Base-by-base conservation (phyloP, 306 rosid genomes). In the Senna siamea region DNA sequence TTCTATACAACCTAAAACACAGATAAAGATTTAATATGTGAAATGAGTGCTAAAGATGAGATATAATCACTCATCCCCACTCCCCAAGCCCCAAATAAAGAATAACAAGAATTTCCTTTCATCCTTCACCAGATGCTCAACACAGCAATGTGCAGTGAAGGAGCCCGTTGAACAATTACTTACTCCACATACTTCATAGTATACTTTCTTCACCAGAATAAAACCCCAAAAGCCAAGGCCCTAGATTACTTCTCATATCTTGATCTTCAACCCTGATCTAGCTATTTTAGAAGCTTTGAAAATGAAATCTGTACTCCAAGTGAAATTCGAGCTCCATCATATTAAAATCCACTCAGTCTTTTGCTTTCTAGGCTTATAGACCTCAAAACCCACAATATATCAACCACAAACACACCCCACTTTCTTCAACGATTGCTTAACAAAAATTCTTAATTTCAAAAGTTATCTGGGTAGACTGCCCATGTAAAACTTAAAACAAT, bases 401-500 rank as follows among this genome's bases (percentile, higher is more conserved):
- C 50, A 44, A 44, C 13, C 14, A 65, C 30, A 15, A 18, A 18
- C 41, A 35, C 37, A 60, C 40, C 57, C 34, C 70, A 26, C 41
- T 61, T 9, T 61, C 15, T 28, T 30, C n/a, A n/a, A n/a, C 44
- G 17, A 59, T 26, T 26, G 58, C 48, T 23, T 61, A 61, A 40
- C 67, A 47, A 34, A 57, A 20, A 53, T 13, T 59, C 35, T 13
- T 20, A 18, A 69, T 77, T 48, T 59, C 23, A 69, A 41, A 37
- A 62, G 62, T 62, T 47, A 17, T 69, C 50, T 50, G 51, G 56
- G 37, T 40, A 54, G 57, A 53, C 9, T 6, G 26, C 32, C n/a
- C 26, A 23, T 47, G 34, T 44, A 12, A 44, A 14, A 44, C 18
- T 57, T 12, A 9, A 56, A 15, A 22, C n/a, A 28, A 58, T 34